These are phyloP conservation scores for Protea cynaroides DNA, from an alignment of 164 flowering plant genomes.

Conservation along the genomic window DNA sequence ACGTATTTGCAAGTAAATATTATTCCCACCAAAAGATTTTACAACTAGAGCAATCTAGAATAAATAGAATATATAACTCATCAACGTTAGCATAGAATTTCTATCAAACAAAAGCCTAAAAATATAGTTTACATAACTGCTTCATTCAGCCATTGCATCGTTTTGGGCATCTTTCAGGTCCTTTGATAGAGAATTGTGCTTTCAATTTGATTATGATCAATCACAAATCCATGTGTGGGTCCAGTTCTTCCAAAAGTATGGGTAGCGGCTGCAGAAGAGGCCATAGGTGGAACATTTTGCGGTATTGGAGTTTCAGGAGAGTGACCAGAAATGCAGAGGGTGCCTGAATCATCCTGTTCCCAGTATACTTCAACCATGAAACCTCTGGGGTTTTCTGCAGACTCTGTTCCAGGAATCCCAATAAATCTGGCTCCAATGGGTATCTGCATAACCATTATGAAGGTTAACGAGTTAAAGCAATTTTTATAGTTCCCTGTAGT, in stretches of 20 bases:
- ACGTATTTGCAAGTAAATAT: too few relatives aligned
- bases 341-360: constrained; percentile 82
- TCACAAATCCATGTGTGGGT: constrained; percentile 45
- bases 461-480: neutral
- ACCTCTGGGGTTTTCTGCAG: constrained; percentile 65
- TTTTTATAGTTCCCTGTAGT: neutral
- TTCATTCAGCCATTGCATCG: too few relatives aligned
- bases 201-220: constrained; percentile 40
- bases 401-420: constrained; percentile 74
- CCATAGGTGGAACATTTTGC: constrained; percentile 22
- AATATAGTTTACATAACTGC: too few relatives aligned
- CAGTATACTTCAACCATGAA: constrained; percentile 85
- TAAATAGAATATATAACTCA: too few relatives aligned
- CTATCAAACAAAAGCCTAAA: too few relatives aligned
- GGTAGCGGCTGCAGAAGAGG: constrained; percentile 18
- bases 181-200: neutral
- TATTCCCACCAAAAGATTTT: too few relatives aligned
- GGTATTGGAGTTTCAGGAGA: constrained; percentile 67
- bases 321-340: constrained; percentile 77
- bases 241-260: constrained; percentile 19
- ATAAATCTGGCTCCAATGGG: constrained; percentile 79
- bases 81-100: too few relatives aligned
- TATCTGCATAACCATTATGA: constrained; percentile 37
- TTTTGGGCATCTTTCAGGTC: too few relatives aligned
- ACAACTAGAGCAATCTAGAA: too few relatives aligned